Base-by-base conservation (phyloP, 2,329 filamentous ascomycete species). In the Diaporthe citrichinensis region DNA sequence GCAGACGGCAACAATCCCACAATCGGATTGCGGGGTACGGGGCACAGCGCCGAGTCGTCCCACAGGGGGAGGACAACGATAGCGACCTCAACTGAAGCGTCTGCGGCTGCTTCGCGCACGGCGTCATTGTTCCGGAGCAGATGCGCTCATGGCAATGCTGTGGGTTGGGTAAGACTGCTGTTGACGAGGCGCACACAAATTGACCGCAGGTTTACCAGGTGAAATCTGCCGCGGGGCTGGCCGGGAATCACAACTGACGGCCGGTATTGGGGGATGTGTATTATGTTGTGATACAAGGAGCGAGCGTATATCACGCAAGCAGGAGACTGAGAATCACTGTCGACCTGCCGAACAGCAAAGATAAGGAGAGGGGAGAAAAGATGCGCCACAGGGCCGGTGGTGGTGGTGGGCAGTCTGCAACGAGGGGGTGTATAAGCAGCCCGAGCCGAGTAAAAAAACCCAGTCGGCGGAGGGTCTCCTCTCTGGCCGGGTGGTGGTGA, bases 11-110 rank as follows among this genome's bases (percentile, higher is more conserved):
- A 53, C 57, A 71, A 72, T 59, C 51, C 65, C 72, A 68, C 75
- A 65, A 57, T 69, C 67, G 72, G 59, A 74, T 46, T 75, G 75
- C 68, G 75, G 73, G 75, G 73, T 73, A 73, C 73, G 61, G 73
- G 41, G 75, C 67, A 74, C 75, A 71, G 72, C 73, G 75, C 75
- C 75, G 75, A 75, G 75, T 72, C 72, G 72, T 74, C 75, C 73
- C 68, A 74, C 75, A 39, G 28, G 55, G 75, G 55, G 44, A 55
- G 72, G 69, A 76, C 73, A 69, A 57, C 73, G 75, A 75, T 67
- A 75, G 68, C 72, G 73, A 76, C 75, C 72, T 72, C 75, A 74
- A 76, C 72, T 71, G 72, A 75, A 75, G 72, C 74, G 75, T 71
- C 71, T 75, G 72, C 75, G 73, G 71, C 73, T 67, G 73, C 73